phyloP scores from a whole-genome alignment of 345 rosid species.

The Mallotus nudiflorus region DNA sequence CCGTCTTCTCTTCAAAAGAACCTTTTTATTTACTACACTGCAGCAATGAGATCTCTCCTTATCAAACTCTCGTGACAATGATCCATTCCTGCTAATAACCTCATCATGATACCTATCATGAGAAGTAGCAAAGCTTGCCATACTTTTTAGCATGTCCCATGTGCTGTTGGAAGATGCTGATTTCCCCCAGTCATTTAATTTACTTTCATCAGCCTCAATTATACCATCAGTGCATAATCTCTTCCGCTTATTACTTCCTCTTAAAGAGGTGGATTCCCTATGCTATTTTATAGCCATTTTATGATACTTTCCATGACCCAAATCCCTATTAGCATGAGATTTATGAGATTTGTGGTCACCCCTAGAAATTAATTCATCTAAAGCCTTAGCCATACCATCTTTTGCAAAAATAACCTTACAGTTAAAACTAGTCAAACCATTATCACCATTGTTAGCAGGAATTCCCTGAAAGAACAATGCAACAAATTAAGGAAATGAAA shows the following conservation, averaged over 20 bases:
- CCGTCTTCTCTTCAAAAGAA: constrained; percentile 29
- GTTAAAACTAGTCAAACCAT: constrained; percentile 6
- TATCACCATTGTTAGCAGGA: not conserved
- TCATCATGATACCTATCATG: constrained; percentile 38
- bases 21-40: constrained; percentile 44
- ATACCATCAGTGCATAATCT: constrained; percentile 32
- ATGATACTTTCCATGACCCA: constrained; percentile 19
- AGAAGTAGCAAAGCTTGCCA: constrained; percentile 35
- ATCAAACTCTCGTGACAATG: constrained; percentile 42
- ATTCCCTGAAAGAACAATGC: constrained; percentile 37
- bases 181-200: constrained; percentile 32
- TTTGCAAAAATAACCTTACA: constrained; percentile 9
- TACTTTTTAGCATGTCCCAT: constrained; percentile 31
- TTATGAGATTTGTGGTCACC: constrained; percentile 19
- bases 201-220: constrained; percentile 26
- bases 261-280: constrained; percentile 26
- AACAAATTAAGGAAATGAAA: constrained; percentile 20
- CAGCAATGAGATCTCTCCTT: constrained; percentile 56
- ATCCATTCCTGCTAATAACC: constrained; percentile 40
- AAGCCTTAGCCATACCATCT: constrained; percentile 12
- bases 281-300: constrained; percentile 23
- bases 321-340: constrained; percentile 37
- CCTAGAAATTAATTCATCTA: constrained; percentile 16
- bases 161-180: constrained; percentile 38
- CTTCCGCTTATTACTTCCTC: constrained; percentile 40